These are phyloP conservation scores for Warburgia ugandensis DNA, from an alignment of 164 flowering plant genomes.

Conservation along the genomic window DNA sequence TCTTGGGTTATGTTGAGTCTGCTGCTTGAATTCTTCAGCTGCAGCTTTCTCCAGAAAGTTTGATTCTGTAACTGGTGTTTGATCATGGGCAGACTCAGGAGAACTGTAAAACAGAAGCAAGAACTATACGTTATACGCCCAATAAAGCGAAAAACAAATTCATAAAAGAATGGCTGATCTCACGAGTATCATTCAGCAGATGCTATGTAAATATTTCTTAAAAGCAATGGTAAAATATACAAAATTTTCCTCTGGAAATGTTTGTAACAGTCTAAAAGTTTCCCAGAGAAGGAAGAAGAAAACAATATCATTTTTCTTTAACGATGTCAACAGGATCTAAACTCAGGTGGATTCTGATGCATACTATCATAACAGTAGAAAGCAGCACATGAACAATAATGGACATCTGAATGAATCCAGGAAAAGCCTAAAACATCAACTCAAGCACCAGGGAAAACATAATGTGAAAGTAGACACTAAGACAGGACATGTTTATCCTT, in stretches of 20 bases:
- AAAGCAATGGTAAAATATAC: not conserved
- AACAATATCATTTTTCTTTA: no score
- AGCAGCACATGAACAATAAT: not conserved
- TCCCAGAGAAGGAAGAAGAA: not conserved
- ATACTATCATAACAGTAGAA: not conserved
- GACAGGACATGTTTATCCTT: no score
- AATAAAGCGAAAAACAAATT: not conserved
- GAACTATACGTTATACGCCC: no score
- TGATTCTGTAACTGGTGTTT: conserved; percentile 26
- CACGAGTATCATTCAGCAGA: no score
- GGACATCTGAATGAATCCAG: no score
- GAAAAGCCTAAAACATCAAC: no score
- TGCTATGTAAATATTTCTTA: not conserved
- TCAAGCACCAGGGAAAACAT: no score
- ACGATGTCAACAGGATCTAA: no score
- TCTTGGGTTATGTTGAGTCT: conserved; percentile 20
- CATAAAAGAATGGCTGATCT: no score
- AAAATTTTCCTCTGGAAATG: not conserved
- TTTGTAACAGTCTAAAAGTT: not conserved
- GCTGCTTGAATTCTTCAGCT: conserved; percentile 27
- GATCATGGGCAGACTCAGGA: conserved; percentile 42
- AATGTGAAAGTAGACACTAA: no score
- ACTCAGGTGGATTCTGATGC: no score
- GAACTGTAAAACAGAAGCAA: conserved; percentile 43
- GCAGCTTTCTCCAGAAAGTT: conserved; percentile 22